Conservation (phyloP, 495 filamentous ascomycete species). For the Daldinia concentrica region DNA sequence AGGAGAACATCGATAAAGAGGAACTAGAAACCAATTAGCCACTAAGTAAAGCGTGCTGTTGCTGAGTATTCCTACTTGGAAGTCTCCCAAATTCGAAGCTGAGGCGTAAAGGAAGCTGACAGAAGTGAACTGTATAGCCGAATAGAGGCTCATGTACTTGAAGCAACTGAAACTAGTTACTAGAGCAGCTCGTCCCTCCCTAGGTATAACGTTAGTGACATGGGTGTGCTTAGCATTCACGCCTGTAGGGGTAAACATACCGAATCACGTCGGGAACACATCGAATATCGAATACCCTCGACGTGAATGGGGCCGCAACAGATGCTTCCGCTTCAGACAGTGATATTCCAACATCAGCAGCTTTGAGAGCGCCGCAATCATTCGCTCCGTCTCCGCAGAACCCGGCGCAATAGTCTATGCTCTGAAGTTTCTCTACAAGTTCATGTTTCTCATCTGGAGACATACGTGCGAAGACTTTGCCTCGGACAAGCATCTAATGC, state of each 20-base stretch:
- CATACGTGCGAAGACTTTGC: constrained; percentile 98
- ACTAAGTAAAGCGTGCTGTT: not conserved
- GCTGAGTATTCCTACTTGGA: constrained; percentile 67
- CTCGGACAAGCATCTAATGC: constrained; percentile 81
- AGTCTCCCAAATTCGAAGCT: constrained; percentile 95
- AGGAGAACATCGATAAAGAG: constrained; percentile 93
- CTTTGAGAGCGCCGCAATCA: constrained; percentile 97
- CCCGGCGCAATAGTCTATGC: constrained; percentile 92
- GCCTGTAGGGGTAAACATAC: constrained; percentile 48
- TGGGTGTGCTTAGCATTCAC: not conserved
- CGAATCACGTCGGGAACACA: constrained; percentile 94
- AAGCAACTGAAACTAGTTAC: constrained; percentile 99
- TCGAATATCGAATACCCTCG: constrained; percentile 92
- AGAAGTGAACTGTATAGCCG: constrained; percentile 98
- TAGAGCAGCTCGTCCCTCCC: constrained; percentile 91
- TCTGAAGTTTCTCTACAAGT: constrained; percentile 95
- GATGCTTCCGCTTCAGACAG: constrained; percentile 98
- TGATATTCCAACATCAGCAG: constrained; percentile 98
- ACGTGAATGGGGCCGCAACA: constrained; percentile 97
- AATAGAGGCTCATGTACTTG: constrained; percentile 99
- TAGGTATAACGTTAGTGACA: constrained; percentile 44
- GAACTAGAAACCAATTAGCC: constrained; percentile 64
- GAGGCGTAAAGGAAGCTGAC: constrained; percentile 98
- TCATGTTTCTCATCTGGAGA: constrained; percentile 99
- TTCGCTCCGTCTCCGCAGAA: constrained; percentile 99